Percentiles rank a stretch among this genome's conserved stretches.
phyloP scores from a whole-genome alignment of 768 basidiomycete species.

The Symmetrospora coprosmae region DNA sequence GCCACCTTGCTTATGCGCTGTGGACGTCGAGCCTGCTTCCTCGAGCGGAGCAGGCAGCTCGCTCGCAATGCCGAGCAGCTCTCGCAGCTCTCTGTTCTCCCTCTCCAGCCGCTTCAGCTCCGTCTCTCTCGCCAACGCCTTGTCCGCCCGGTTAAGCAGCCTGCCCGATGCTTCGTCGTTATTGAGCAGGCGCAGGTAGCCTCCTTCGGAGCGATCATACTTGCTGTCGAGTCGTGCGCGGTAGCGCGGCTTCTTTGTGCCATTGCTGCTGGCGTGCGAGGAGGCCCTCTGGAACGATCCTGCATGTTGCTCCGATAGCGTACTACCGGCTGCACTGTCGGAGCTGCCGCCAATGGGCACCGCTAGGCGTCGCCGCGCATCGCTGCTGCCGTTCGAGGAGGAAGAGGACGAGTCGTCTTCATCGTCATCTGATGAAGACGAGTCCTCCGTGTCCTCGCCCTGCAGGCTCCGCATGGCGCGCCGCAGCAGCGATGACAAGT shows the following conservation, averaged over 20 bases:
- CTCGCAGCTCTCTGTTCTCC: conserved; percentile 69
- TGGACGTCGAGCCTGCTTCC: too few relatives aligned
- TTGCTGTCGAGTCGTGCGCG: not conserved
- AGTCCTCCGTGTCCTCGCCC: conserved; percentile 33
- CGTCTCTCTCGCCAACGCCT: conserved; percentile 62
- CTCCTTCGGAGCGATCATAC: conserved; percentile 12
- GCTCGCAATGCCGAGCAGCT: conserved; percentile 52
- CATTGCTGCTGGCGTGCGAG: not conserved
- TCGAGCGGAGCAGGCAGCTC: not conserved
- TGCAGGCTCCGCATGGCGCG: conserved; percentile 31
- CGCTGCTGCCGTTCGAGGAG: not conserved
- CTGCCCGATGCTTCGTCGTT: not conserved
- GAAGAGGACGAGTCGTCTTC: conserved; percentile 9
- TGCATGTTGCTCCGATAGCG: not conserved
- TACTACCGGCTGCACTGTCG: not conserved
- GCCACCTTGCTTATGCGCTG: too few relatives aligned
- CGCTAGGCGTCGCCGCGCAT: too few relatives aligned
- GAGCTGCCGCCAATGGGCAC: not conserved
- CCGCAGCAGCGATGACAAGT: conserved; percentile 29
- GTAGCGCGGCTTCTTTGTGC: not conserved
- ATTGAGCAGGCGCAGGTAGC: conserved; percentile 11
- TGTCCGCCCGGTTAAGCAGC: conserved; percentile 30
- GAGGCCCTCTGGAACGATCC: not conserved
- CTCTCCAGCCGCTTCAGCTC: conserved; percentile 68
- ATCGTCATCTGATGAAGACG: conserved; percentile 9